Percentiles rank a stretch among this genome's conserved stretches.
Evolutionary conservation across 2,329 filamentous ascomycete genomes (phyloP).

Genomic region (Neofusicoccum ribis): DNA sequence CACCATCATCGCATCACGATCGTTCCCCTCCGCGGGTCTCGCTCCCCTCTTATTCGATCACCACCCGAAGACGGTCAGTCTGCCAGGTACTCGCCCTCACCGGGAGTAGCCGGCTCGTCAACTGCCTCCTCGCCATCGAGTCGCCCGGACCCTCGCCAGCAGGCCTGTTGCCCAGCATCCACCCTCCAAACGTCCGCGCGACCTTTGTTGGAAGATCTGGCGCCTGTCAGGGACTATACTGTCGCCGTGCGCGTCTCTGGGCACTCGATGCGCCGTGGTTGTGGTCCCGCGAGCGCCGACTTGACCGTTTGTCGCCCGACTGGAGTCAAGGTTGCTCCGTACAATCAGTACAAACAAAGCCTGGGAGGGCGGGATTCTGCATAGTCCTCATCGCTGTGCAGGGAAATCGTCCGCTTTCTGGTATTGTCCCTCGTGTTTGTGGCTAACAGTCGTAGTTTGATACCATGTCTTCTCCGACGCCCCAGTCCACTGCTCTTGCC

Average conservation of each 20-base stretch:
- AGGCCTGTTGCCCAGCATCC: background rate
- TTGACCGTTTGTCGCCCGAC: background rate
- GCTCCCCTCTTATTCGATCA: background rate
- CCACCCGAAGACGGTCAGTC: background rate
- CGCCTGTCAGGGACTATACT: background rate
- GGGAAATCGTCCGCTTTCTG: background rate
- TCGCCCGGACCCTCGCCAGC: background rate
- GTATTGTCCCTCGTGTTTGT: background rate
- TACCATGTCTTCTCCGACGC: background rate
- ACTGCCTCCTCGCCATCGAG: background rate
- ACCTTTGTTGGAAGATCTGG: background rate
- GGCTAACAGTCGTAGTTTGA: background rate
- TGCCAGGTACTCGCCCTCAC: background rate
- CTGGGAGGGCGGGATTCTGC: slow-evolving; percentile 1
- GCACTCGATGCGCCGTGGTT: background rate
- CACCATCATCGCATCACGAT: too few species aligned
- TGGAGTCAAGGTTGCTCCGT: slow-evolving; percentile 1
- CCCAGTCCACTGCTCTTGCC: background rate
- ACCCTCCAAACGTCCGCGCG: background rate
- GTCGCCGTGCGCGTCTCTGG: slow-evolving; percentile 1
- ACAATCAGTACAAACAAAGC: background rate
- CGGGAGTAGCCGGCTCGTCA: slow-evolving; percentile 2
- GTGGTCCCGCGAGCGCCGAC: background rate
- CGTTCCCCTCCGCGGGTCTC: too few species aligned
- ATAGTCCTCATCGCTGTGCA: background rate